Evolutionary conservation across 2,329 filamentous ascomycete genomes (phyloP), one percentile per base, ranked within the genome.

Genomic region (Cladophialophora yegresii): DNA sequence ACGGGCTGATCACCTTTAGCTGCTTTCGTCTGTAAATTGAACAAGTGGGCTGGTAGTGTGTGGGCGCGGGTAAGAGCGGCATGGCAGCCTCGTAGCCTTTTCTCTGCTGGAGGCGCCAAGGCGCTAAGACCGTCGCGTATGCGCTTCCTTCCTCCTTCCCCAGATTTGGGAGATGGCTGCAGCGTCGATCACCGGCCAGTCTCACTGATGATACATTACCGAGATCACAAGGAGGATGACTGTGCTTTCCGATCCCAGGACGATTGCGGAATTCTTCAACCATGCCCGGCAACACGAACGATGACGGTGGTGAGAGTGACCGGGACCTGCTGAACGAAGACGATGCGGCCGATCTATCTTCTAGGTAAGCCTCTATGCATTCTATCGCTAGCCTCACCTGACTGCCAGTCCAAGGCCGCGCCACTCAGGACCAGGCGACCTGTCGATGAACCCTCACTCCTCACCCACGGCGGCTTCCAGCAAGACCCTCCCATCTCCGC

Each of bases 261-360:
- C 26, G 8, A 3, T 23, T n/a, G 13, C 20, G 1, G 6, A 28
- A 32, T 4, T 20, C 28, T 16, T n/a, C 26, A 33, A 33, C 28
- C 23, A 33, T 33, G 13, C 30, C 40, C 49, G 58, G 6, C 30
- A 26, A 23, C 23, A 30, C 16, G 20, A 54, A 54, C 28, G 28
- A 54, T 32, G 51, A 54, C 28, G 51, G 51, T 20, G 28, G 20
- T 8, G 51, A 54, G 28, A 28, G 10, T 9, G 51, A 54, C 28
- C 28, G 32, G 5, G 51, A 32, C 23, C 51, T 54, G 28, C 28
- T 54, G 23, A 28, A 26, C 26, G 51, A 9, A 54, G 26, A 54
- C 51, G 51, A 54, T 10, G 51, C 28, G 9, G 51, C 51, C 51
- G 51, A 54, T 28, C 5, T 54, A 30, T 33, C 28, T 16, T 54